Percentiles rank a stretch among this genome's conserved stretches.
Conservation (phyloP, 2,329 filamentous ascomycete species). For the Cercospora zeina region DNA sequence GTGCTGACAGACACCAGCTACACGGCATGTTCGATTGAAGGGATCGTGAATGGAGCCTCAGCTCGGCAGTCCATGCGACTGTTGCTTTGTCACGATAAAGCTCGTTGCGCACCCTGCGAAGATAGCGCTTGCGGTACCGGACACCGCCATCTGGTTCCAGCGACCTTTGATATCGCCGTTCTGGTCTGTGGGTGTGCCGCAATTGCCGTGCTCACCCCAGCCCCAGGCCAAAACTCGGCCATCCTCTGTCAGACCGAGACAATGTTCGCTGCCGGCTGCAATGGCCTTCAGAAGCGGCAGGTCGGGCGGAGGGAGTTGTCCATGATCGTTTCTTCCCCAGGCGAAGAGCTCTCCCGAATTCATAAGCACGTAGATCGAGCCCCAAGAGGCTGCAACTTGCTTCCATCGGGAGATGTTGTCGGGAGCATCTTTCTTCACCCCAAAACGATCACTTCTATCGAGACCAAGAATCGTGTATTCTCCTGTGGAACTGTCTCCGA, state of each 20-base stretch:
- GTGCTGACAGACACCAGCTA: conserved; percentile 33
- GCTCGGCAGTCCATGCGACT: not conserved
- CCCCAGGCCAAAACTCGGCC: conserved; percentile 81
- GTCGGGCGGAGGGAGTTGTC: conserved; percentile 68
- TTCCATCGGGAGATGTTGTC: conserved; percentile 58
- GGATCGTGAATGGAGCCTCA: not conserved
- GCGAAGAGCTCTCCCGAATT: conserved; percentile 61
- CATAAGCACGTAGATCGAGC: conserved; percentile 71
- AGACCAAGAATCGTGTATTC: conserved; percentile 68
- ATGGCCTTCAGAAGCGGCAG: conserved; percentile 63
- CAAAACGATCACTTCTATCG: conserved; percentile 70
- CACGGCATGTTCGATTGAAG: conserved; percentile 45
- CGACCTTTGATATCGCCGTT: conserved; percentile 67
- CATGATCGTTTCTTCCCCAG: conserved; percentile 85
- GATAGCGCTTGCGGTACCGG: conserved; percentile 59
- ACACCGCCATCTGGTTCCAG: conserved; percentile 65
- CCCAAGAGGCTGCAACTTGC: conserved; percentile 77
- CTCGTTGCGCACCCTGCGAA: conserved; percentile 90
- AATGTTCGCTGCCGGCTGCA: conserved; percentile 88
- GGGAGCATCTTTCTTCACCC: conserved; percentile 51
- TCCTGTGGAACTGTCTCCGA: conserved; percentile 57
- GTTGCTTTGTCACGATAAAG: conserved; percentile 62
- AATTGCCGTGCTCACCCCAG: conserved; percentile 98
- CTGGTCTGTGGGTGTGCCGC: conserved; percentile 65
- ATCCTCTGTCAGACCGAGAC: conserved; percentile 65